Percentiles rank a stretch among this genome's conserved stretches.
Evolutionary conservation across 768 basidiomycete species (phyloP).

Genomic region (Tylopilus balloui): DNA sequence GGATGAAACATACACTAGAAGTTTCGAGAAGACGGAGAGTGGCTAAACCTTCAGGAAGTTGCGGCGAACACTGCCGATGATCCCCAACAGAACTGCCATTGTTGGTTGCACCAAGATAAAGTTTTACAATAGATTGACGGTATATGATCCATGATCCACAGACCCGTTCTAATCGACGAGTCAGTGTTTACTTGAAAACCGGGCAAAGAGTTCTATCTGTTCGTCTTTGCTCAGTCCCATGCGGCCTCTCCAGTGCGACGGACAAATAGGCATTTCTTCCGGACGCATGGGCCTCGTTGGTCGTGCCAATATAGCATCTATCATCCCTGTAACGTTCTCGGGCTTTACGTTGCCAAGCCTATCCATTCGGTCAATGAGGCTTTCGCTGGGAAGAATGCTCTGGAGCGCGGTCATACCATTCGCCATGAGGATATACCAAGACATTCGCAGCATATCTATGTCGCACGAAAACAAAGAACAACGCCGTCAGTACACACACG

Average conservation of each 20-base stretch:
- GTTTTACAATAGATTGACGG: not conserved
- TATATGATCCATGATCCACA: not conserved
- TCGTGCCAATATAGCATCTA: conserved; percentile 41
- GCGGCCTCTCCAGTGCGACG: conserved; percentile 63
- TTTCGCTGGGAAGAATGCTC: not conserved
- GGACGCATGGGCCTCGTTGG: conserved; percentile 27
- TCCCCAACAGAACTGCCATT: not conserved
- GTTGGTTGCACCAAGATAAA: not conserved
- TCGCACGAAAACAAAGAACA: not conserved
- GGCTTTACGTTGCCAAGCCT: conserved; percentile 65
- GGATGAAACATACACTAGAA: too few species aligned
- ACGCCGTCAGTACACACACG: not conserved
- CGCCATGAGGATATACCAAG: conserved; percentile 64
- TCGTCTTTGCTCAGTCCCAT: conserved; percentile 62
- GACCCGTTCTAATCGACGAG: not conserved
- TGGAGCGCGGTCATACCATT: conserved; percentile 48
- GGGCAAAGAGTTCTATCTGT: conserved; percentile 40
- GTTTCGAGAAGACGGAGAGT: not conserved
- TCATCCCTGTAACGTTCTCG: conserved; percentile 49
- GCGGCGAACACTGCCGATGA: not conserved
- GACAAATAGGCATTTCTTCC: conserved; percentile 37
- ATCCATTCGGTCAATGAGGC: not conserved
- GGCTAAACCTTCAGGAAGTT: not conserved
- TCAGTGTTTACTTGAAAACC: not conserved
- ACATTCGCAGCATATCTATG: conserved; percentile 65